phyloP scores from a whole-genome alignment of 495 filamentous ascomycete genomes.

The Glonium stellatum region DNA sequence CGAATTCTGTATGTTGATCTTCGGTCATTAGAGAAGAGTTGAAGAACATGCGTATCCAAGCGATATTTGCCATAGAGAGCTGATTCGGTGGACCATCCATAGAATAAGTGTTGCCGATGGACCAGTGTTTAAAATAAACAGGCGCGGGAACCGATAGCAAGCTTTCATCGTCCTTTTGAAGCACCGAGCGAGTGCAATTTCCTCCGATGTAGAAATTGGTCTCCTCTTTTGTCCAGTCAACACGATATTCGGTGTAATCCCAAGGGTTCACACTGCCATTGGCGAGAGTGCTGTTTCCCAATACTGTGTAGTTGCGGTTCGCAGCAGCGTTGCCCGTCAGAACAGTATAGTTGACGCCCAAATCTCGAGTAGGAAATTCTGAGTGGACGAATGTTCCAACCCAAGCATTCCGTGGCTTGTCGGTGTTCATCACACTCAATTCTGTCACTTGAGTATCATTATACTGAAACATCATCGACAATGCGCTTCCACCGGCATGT shows the following conservation, averaged over 20 bases:
- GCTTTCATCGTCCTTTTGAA: conserved; percentile 16
- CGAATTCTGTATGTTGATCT: conserved; percentile 25
- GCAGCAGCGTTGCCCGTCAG: conserved; percentile 12
- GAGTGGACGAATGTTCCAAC: conserved; percentile 33
- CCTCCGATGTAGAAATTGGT: conserved; percentile 34
- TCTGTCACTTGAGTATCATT: conserved; percentile 36
- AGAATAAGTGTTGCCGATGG: conserved; percentile 32
- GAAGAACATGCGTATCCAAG: conserved; percentile 40
- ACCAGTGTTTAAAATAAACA: conserved; percentile 40
- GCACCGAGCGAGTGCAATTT: conserved; percentile 24
- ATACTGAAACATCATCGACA: conserved; percentile 37
- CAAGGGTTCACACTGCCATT: conserved; percentile 29
- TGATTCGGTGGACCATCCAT: conserved; percentile 36
- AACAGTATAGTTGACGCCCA: conserved; percentile 34
- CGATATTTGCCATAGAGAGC: conserved; percentile 31
- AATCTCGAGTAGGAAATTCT: conserved; percentile 28
- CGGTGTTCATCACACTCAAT: conserved; percentile 35
- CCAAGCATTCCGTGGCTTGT: conserved; percentile 31
- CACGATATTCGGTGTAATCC: conserved; percentile 36
- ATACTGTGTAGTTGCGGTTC: conserved; percentile 17
- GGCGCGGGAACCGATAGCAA: conserved; percentile 32
- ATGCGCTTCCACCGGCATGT: conserved; percentile 30
- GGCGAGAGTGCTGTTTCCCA: neutral
- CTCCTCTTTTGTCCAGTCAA: conserved; percentile 38
- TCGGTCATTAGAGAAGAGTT: conserved; percentile 36